Evolutionary conservation across 331 rosid species (phyloP), one percentile per base, ranked within the genome.

Genomic region (Spiraea crenata): DNA sequence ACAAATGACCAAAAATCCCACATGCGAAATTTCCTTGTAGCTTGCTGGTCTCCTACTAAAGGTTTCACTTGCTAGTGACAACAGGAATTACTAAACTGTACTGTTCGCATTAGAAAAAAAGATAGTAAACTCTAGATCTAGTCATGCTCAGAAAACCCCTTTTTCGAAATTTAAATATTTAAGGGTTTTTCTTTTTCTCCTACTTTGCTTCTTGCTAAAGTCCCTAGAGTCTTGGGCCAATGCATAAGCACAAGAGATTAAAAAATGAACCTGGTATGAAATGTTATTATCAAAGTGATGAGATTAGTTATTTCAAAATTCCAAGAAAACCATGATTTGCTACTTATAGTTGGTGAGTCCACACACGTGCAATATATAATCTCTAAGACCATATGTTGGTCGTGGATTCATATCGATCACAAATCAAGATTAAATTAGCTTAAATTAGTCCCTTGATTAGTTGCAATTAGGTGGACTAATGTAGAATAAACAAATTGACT

Each of bases 11-110:
- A 3, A 38, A 11, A 34, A 34, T 57, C 15, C 42, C 42, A 5
- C 37, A 31, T 15, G 50, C 45, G 37, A 70, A 57, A 45, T 70
- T 70, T 70, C 65, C 50, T 17, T 70, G 46, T 15, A 44, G 65
- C 7, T 9, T 69, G 37, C 34, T 5, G 65, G 74, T 45, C 35
- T 42, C 65, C 13, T 41, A 9, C 47, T 4, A 65, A 49, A 52
- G 48, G 61, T 38, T 25, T 25, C 31, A 25, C 31, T 25, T 25
- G 31, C 31, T 25, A 25, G 2, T 25, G 31, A 25, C 31, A 25
- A 25, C 31, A 25, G 1, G 31, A 39, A 25, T 39, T 37, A 35
- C 6, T 35, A 5, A 49, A 37, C 2, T 37, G 1, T 35, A 52
- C 20, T 17, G 20, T 68, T 68, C 63, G 2, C 17, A 19, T 39